These are phyloP conservation scores for Pythium biforme DNA, from an alignment of 352 stramenopile species.

Conservation along the genomic window DNA sequence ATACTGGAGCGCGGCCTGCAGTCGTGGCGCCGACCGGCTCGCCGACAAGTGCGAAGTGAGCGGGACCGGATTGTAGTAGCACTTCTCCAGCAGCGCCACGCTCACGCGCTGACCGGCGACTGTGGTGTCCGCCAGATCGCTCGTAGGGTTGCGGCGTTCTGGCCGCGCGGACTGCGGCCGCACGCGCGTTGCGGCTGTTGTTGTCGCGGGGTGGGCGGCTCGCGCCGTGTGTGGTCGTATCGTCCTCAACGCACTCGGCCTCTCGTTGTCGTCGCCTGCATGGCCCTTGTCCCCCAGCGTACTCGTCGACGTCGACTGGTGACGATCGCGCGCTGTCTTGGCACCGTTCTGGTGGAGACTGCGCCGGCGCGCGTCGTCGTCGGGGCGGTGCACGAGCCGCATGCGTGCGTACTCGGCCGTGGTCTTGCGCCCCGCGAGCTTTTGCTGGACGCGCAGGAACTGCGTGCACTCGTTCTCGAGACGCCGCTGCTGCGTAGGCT, in stretches of 20 bases:
- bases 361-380: conserved; percentile 29
- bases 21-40: conserved; percentile 28
- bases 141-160: background rate
- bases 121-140: background rate
- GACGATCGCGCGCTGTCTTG: background rate
- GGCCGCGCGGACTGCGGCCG: conserved; percentile 57
- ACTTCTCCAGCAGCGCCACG: conserved; percentile 37
- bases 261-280: background rate
- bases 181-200: background rate
- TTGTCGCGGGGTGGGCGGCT: background rate
- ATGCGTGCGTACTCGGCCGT: conserved; percentile 48
- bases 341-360: conserved; percentile 51
- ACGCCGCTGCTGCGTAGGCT: background rate
- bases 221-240: conserved; percentile 4
- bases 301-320: background rate
- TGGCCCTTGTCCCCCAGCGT: background rate
- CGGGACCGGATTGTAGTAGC: conserved; percentile 32
- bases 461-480: conserved; percentile 32
- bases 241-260: background rate
- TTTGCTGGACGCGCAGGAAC: conserved; percentile 37
- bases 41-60: conserved; percentile 16
- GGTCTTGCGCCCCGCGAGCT: conserved; percentile 49
- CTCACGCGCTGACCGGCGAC: conserved; percentile 28
- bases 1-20: conserved; percentile 10
- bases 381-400: conserved; percentile 41